Conservation (phyloP, 1,284 basidiomycete genomes). For the Boletellus deceptivus region DNA sequence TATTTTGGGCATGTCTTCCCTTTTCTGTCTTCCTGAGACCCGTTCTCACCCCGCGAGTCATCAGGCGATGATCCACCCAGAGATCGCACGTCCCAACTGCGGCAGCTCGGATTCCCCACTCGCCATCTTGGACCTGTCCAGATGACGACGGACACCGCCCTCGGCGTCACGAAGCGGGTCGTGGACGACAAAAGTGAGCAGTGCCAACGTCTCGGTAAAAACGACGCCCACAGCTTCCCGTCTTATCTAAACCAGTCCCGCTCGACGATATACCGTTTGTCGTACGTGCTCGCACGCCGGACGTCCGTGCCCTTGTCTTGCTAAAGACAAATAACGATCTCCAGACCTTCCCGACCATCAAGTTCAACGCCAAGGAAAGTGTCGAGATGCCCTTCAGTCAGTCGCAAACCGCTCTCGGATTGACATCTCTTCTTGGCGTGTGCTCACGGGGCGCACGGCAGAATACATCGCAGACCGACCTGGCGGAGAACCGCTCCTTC, state of each 20-base stretch:
- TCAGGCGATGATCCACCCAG: constrained; percentile 88
- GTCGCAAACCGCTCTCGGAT: constrained; percentile 29
- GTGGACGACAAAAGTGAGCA: constrained; percentile 72
- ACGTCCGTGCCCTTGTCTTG: no score
- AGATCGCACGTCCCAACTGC: constrained; percentile 85
- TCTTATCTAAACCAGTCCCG: background rate
- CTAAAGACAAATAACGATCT: no score
- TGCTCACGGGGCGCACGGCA: constrained; percentile 23
- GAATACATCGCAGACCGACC: constrained; percentile 58
- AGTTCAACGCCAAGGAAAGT: constrained; percentile 78
- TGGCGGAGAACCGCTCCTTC: constrained; percentile 64
- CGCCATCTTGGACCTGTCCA: constrained; percentile 84
- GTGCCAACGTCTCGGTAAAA: background rate
- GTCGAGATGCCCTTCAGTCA: constrained; percentile 94
- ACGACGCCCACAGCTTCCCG: no score
- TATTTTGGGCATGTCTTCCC: constrained; percentile 48
- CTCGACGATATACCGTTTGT: constrained; percentile 73
- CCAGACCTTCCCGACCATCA: constrained; percentile 85
- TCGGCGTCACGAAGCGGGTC: constrained; percentile 89
- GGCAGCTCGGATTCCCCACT: constrained; percentile 81
- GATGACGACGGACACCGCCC: constrained; percentile 98
- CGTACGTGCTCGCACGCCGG: constrained; percentile 38
- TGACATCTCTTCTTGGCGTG: background rate
- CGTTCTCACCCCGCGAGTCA: background rate
- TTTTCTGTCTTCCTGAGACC: background rate